Percentiles rank a stretch among this genome's conserved stretches.
phyloP scores from a whole-genome alignment of 345 rosid species.

The Clausena lansium region DNA sequence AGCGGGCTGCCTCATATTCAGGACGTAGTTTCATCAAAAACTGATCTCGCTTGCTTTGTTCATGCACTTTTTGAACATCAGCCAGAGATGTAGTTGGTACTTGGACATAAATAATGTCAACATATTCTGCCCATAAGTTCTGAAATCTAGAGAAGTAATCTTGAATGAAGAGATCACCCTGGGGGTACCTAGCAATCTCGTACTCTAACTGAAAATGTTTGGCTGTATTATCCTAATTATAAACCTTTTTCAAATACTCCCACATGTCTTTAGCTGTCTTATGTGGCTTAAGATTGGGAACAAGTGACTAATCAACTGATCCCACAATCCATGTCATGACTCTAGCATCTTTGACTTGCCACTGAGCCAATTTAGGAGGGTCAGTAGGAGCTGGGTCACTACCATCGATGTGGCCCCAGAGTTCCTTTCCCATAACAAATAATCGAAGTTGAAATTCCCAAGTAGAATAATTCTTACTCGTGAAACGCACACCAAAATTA shows the following conservation, averaged over 20 bases:
- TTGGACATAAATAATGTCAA: background rate
- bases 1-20: background rate
- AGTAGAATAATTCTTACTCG: conserved; percentile 5
- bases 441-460: conserved; percentile 18
- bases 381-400: background rate
- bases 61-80: conserved; percentile 2
- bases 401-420: conserved; percentile 8
- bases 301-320: background rate
- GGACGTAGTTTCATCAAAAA: conserved; percentile 19
- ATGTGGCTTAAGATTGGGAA: background rate
- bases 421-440: conserved; percentile 1
- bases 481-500: no score
- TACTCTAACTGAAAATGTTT: background rate
- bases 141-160: conserved; percentile 15
- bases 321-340: background rate
- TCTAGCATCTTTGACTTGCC: conserved; percentile 2
- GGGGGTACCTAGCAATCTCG: background rate
- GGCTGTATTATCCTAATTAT: background rate
- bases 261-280: background rate
- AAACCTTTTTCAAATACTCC: background rate
- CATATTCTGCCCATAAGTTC: background rate
- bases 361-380: background rate
- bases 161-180: conserved; percentile 9
- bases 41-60: conserved; percentile 3
- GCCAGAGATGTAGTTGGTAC: background rate